Base-by-base conservation (phyloP, 164 flowering plant genomes). In the Annona squamosa region DNA sequence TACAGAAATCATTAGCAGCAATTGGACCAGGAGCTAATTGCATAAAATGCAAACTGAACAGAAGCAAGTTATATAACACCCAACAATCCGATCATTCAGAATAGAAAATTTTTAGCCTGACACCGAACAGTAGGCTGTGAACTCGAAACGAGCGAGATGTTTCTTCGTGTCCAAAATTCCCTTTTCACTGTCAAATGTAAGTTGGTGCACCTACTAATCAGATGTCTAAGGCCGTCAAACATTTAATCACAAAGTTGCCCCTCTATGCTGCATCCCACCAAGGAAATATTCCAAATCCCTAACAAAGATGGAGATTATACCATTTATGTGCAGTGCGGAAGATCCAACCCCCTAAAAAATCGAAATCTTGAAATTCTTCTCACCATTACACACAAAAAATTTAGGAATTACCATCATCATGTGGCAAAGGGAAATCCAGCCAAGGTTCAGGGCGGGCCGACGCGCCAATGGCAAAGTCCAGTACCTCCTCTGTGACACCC, bases 391-490 rank as follows among this genome's bases (percentile, higher is more conserved):
- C 9, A 52, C 9, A 5, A 48, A 26, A 44, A 52, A 63, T 12
- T 12, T 62, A 70, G 42, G 48, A 19, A 63, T 63, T 78, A 91
- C 97, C 97, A 65, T 89, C 93, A 3, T 89, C 89, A 2, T 82
- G 85, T 12, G 45, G 45, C 66, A 89, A 74, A 5, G 98, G 97
- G 75, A 90, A 94, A 83, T 94, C 97, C 83, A 94, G 76, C 98
- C 98, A 94, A 6, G 98, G 89, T 78, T 92, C 97, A 0, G 98
- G 97, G 78, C 91, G 96, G 89, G 85, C 86, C 3, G 92, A 84
- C 2, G 90, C 90, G 66, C 92, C 90, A 79, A 78, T 83, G 0
- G 94, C 98, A 70, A 94, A 94, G 2, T 90, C 77, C 84, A 94
- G 74, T 9, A 85, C 93, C 86, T 92, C 97, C 52, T 92, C 91